Conservation (phyloP, 139 green algal species). For the Pedinophyceae sp. region DNA sequence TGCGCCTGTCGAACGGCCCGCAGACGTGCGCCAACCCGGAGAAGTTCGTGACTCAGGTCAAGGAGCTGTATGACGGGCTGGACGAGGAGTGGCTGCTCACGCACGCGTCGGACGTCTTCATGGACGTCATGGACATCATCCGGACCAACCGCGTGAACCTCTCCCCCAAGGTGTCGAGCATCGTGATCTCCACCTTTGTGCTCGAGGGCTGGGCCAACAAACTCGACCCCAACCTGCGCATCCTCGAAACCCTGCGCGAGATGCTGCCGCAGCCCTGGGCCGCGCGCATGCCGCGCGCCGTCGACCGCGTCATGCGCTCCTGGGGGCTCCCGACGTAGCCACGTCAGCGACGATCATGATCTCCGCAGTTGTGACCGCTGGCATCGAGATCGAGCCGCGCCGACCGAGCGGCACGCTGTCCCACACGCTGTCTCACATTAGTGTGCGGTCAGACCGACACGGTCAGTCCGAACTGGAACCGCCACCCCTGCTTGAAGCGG, state of each 20-base stretch:
- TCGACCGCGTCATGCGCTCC: constrained; percentile 17
- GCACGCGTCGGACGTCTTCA: constrained; percentile 24
- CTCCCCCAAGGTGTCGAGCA: constrained; percentile 32
- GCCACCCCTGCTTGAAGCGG: too few species aligned
- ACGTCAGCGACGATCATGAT: too few species aligned
- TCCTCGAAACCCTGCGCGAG: constrained; percentile 53
- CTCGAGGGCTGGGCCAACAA: constrained; percentile 74
- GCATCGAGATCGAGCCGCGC: too few species aligned
- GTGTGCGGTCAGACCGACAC: too few species aligned
- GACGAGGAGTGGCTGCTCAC: constrained; percentile 4
- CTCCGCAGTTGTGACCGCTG: too few species aligned
- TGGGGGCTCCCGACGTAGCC: too few species aligned
- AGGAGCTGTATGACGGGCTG: constrained; percentile 29
- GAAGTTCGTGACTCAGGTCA: constrained; percentile 36
- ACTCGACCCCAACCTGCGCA: constrained; percentile 73
- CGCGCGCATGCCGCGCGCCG: constrained; percentile 17
- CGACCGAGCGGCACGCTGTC: too few species aligned
- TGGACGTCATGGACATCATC: constrained; percentile 61
- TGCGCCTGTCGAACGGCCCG: constrained; percentile 50
- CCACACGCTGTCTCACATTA: too few species aligned
- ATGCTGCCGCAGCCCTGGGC: constrained; percentile 28
- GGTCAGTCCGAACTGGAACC: too few species aligned
- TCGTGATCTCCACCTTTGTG: constrained; percentile 73
- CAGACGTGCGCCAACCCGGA: constrained; percentile 55
- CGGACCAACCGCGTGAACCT: constrained; percentile 43